A percentile compares a stretch with the other conserved stretches of the same genome.
phyloP scores from a whole-genome alignment of 441 rosid genomes.

The Gossypium lobatum region DNA sequence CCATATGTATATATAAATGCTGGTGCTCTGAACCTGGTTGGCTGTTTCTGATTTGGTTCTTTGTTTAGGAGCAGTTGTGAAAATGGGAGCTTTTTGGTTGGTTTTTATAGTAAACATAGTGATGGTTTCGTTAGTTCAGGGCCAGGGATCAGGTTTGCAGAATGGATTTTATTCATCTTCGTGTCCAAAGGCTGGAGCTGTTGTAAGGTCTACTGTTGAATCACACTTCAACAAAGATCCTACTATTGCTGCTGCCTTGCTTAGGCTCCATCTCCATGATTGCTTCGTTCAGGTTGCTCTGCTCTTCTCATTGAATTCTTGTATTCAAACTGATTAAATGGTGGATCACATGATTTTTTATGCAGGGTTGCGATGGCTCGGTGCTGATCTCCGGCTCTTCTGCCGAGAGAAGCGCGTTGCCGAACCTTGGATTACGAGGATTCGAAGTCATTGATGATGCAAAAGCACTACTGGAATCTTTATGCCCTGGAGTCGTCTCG shows the following conservation, averaged over 20 bases:
- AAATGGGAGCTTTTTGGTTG: slow-evolving; percentile 28
- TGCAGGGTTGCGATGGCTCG: slow-evolving; percentile 56
- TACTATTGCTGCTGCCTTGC: slow-evolving; percentile 41
- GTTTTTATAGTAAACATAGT: slow-evolving; percentile 16
- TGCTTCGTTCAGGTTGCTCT: slow-evolving; percentile 43
- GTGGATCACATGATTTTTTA: background rate
- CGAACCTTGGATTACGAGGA: slow-evolving; percentile 41
- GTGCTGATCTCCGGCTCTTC: slow-evolving; percentile 42
- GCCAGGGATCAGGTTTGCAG: slow-evolving; percentile 36
- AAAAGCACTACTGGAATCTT: slow-evolving; percentile 34
- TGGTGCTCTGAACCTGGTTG: background rate
- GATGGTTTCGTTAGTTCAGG: slow-evolving; percentile 25
- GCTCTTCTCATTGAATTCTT: background rate
- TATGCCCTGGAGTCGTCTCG: slow-evolving; percentile 49
- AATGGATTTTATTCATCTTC: slow-evolving; percentile 49
- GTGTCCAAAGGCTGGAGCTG: slow-evolving; percentile 39
- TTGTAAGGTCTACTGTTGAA: slow-evolving; percentile 43
- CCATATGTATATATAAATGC: slow-evolving; percentile 11
- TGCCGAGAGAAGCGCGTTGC: slow-evolving; percentile 36
- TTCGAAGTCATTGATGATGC: slow-evolving; percentile 54
- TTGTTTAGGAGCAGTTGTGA: background rate
- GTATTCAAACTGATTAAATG: background rate
- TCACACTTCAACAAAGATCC: slow-evolving; percentile 43
- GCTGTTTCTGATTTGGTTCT: background rate
- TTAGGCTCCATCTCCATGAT: slow-evolving; percentile 78